Conservation (phyloP, 768 basidiomycete genomes). For the Mycena vitilis region DNA sequence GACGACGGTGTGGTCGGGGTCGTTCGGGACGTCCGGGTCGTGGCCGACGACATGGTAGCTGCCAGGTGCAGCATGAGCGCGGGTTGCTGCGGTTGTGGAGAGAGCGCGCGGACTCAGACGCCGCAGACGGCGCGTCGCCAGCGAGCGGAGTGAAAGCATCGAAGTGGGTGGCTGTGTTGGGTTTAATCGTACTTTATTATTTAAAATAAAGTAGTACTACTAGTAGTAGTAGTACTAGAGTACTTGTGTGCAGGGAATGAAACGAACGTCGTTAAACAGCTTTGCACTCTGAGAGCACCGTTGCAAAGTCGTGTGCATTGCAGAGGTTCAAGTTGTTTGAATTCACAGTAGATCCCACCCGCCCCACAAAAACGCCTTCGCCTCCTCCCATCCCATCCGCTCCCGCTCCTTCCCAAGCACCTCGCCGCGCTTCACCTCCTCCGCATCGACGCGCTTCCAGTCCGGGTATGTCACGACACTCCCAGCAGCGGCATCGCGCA, state of each 20-base stretch:
- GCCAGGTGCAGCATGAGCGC: conserved; percentile 11
- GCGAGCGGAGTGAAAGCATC: conserved; percentile 24
- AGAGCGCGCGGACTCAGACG: conserved; percentile 24
- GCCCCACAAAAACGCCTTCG: conserved; percentile 42
- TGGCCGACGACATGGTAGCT: conserved; percentile 34
- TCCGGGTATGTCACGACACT: conserved; percentile 72
- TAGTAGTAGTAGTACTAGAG: too few relatives aligned
- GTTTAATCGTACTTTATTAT: too few relatives aligned
- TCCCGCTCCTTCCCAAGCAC: conserved; percentile 77
- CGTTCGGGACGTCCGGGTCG: conserved; percentile 13
- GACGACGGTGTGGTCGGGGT: conserved; percentile 43
- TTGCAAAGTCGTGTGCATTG: too few relatives aligned
- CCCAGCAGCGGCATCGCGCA: conserved; percentile 50
- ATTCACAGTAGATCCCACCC: background rate
- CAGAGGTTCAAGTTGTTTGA: too few relatives aligned
- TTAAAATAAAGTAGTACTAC: too few relatives aligned
- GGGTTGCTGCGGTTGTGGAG: conserved; percentile 1
- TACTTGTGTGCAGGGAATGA: too few relatives aligned
- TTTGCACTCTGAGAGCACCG: too few relatives aligned
- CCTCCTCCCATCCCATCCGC: conserved; percentile 79
- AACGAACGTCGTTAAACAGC: too few relatives aligned
- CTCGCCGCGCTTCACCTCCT: conserved; percentile 74
- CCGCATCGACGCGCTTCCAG: conserved; percentile 81
- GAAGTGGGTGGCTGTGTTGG: background rate
- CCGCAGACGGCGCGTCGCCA: conserved; percentile 31